phyloP scores from a whole-genome alignment of 768 basidiomycete genomes.

The Mycena vulgaris region DNA sequence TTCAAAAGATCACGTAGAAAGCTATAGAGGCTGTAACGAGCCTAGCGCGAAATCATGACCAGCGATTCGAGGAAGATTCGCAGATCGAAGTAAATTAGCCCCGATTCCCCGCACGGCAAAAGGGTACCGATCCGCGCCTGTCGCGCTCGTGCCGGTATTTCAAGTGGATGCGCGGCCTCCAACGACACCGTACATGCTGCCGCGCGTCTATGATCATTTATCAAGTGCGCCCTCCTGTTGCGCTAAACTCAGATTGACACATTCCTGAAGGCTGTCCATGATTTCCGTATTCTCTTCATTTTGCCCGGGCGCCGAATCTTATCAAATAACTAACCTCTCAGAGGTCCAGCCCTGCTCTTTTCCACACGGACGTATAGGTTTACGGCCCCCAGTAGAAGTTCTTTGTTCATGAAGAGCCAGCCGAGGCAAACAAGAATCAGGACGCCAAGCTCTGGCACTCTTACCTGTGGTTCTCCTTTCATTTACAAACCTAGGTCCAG shows the following conservation, averaged over 20 bases:
- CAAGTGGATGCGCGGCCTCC: no score
- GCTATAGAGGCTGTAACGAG: no score
- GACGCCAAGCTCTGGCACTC: constrained; percentile 6
- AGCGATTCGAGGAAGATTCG: no score
- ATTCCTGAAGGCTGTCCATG: neutral
- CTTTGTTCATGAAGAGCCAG: constrained; percentile 11
- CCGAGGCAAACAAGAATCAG: neutral
- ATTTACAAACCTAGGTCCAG: constrained; percentile 1
- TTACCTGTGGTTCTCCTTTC: neutral
- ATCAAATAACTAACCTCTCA: constrained; percentile 4
- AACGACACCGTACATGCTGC: no score
- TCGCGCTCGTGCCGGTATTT: no score
- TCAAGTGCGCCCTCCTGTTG: neutral
- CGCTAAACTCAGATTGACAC: constrained; percentile 2
- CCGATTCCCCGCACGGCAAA: no score
- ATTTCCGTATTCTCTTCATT: neutral
- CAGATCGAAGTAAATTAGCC: no score
- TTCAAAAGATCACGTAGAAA: no score
- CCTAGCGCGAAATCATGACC: no score
- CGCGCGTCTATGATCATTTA: no score
- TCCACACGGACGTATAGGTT: neutral
- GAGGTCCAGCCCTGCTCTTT: neutral
- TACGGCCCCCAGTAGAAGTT: constrained; percentile 6
- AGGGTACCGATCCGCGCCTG: no score
- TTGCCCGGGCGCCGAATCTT: constrained; percentile 7